Evolutionary conservation across 805 yeast species (phyloP).

Genomic region (Lachancea nothofagi): DNA sequence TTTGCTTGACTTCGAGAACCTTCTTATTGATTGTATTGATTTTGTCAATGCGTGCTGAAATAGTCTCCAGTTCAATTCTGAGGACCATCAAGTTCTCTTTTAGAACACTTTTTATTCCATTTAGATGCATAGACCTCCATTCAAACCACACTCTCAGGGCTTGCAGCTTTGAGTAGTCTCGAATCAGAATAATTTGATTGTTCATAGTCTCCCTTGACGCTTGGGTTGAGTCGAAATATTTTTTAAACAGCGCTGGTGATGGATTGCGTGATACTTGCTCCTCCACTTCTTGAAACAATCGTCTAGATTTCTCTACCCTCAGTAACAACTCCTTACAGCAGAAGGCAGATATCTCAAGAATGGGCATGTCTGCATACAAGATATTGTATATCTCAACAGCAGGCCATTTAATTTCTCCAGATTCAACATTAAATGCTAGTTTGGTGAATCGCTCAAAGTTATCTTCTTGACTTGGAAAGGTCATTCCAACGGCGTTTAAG

Average conservation of each 20-base stretch:
- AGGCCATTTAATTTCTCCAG: background rate
- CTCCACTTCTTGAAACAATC: slow-evolving; percentile 43
- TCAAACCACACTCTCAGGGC: slow-evolving; percentile 56
- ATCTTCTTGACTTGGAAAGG: slow-evolving; percentile 9
- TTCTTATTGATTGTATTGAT: slow-evolving; percentile 11
- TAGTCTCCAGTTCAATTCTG: slow-evolving; percentile 22
- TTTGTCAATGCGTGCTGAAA: slow-evolving; percentile 14
- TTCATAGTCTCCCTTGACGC: slow-evolving; percentile 39
- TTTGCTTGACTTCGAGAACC: slow-evolving; percentile 16
- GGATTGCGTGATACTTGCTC: slow-evolving; percentile 38
- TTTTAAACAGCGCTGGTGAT: slow-evolving; percentile 46
- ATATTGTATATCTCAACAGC: slow-evolving; percentile 15
- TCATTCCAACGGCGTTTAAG: slow-evolving; percentile 18
- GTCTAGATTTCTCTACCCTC: slow-evolving; percentile 45
- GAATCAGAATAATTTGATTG: slow-evolving; percentile 45
- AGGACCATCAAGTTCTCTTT: slow-evolving; percentile 24
- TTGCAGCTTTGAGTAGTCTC: slow-evolving; percentile 46
- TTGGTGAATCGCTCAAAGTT: background rate
- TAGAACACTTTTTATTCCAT: slow-evolving; percentile 37
- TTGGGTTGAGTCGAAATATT: slow-evolving; percentile 39
- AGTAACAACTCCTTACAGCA: slow-evolving; percentile 49
- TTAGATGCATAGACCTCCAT: slow-evolving; percentile 52
- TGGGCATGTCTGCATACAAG: slow-evolving; percentile 26
- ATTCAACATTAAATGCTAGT: background rate
- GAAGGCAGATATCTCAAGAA: slow-evolving; percentile 44